phyloP scores from a whole-genome alignment of 495 filamentous ascomycete genomes.

The Aspergillus biplanus region DNA sequence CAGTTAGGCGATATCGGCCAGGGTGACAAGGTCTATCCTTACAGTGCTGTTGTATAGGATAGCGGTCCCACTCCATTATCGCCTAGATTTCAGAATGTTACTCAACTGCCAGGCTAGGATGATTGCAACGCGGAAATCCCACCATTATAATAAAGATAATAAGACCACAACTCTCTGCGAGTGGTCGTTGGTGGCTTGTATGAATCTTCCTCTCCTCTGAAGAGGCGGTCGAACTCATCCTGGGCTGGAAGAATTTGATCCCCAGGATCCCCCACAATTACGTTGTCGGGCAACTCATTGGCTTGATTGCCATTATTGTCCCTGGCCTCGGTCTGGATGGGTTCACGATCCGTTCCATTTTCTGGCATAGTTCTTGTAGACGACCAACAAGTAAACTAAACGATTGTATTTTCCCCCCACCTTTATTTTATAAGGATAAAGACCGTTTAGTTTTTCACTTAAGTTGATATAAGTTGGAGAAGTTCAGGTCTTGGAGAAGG shows the following conservation, averaged over 20 bases:
- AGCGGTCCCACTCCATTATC: slow-evolving; percentile 55
- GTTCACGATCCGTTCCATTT: not conserved
- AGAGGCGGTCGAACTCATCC: slow-evolving; percentile 43
- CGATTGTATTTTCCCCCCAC: not conserved
- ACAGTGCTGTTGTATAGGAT: slow-evolving; percentile 51
- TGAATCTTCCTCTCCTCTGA: slow-evolving; percentile 42
- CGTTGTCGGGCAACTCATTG: not conserved
- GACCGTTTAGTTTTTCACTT: too few species aligned
- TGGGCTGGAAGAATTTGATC: not conserved
- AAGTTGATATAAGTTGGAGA: too few species aligned
- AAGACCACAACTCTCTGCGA: slow-evolving; percentile 51
- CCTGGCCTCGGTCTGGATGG: not conserved
- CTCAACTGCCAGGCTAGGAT: not conserved
- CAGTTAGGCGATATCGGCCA: not conserved
- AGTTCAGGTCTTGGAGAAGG: not conserved
- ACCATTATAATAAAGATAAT: slow-evolving; percentile 55
- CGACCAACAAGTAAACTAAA: not conserved
- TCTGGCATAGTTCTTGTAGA: not conserved
- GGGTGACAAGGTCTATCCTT: slow-evolving; percentile 9
- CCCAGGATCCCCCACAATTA: not conserved
- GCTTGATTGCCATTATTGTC: not conserved
- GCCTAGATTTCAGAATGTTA: slow-evolving; percentile 24
- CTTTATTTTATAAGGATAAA: too few species aligned
- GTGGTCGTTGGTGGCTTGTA: slow-evolving; percentile 51
- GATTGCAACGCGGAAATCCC: not conserved